These are phyloP conservation scores for Auricularia sp. DNA, from an alignment of 768 basidiomycete genomes.

Conservation along the genomic window DNA sequence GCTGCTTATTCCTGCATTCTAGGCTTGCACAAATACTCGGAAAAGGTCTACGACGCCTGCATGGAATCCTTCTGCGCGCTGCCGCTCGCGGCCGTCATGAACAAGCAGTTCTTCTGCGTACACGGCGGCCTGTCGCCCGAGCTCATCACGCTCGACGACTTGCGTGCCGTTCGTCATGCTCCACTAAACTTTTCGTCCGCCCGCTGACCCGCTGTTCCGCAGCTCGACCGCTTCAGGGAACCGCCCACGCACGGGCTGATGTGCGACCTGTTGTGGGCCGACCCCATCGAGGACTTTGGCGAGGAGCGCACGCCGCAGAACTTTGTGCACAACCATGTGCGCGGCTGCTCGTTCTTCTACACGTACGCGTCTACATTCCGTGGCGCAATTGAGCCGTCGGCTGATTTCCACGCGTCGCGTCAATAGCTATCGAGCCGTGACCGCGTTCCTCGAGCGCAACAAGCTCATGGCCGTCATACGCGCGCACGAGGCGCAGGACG, in stretches of 20 bases:
- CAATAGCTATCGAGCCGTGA: conserved; percentile 71
- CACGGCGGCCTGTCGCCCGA: conserved; percentile 93
- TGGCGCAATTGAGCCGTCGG: too few relatives aligned
- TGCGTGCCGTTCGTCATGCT: conserved; percentile 43
- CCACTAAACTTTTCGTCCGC: background rate
- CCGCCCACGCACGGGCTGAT: conserved; percentile 86
- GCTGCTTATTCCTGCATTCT: background rate
- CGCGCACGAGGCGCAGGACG: conserved; percentile 95
- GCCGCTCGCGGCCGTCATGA: conserved; percentile 85
- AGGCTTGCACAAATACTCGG: conserved; percentile 89
- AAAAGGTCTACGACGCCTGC: conserved; percentile 83
- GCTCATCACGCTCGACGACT: conserved; percentile 67
- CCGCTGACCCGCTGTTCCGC: conserved; percentile 1
- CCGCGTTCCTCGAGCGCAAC: conserved; percentile 89
- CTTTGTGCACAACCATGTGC: conserved; percentile 71
- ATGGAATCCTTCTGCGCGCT: conserved; percentile 83
- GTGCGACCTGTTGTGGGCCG: conserved; percentile 94
- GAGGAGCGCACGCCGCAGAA: conserved; percentile 44
- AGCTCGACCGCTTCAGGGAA: conserved; percentile 75
- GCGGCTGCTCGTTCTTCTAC: conserved; percentile 89
- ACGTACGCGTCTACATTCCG: conserved; percentile 46
- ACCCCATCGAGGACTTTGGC: conserved; percentile 84
- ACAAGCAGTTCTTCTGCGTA: conserved; percentile 93
- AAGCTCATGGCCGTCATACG: conserved; percentile 86
- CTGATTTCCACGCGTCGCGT: background rate